Evolutionary conservation across 1,284 basidiomycete genomes (phyloP), one percentile per base, ranked within the genome.

Genomic region (Lignosus rhinocerotis): DNA sequence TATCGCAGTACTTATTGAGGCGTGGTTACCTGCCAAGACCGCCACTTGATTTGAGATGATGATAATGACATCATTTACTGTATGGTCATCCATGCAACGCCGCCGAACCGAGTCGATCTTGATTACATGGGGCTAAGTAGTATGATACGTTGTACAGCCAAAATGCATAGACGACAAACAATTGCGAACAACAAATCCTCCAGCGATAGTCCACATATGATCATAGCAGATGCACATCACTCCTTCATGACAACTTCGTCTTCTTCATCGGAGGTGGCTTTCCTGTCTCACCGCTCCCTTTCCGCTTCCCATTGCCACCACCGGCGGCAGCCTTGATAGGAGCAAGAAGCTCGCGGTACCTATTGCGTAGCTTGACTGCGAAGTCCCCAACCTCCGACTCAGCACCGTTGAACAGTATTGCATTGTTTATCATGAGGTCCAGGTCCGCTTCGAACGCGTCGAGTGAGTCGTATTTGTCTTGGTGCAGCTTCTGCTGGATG

Each of bases 341-440:
- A 44, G 71, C 72, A 66, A 86, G 61, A 62, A 88, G 70, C 55
- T 86, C 84, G 62, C 75, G 80, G 65, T 83, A 76, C 65, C 80
- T 81, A 51, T 80, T 76, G 49, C 75, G 75, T 53, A 86, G 67
- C 30, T 69, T 64, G n/a, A 75, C 66, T n/a, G 89, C 80, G 43
- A 88, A 75, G 52, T 75, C 73, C 9, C 88, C 87, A 6, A 96
- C 89, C 56, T 90, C 90, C 5, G 89, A 92, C 45, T 90, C 86
- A 0, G 77, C 75, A 1, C 90, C 90, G 68, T 97, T 97, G 80
- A 95, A 97, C 47, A 80, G 83, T 71, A 91, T 84, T 38, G 93
- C 92, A 70, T 96, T 97, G 59, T 82, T 72, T 55, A 93, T 75
- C 93, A 97, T 96, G 38, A 96, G 79, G 53, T 88, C 84, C 58